phyloP scores from a whole-genome alignment of 768 basidiomycete species.

The Cantharellus anzutake region DNA sequence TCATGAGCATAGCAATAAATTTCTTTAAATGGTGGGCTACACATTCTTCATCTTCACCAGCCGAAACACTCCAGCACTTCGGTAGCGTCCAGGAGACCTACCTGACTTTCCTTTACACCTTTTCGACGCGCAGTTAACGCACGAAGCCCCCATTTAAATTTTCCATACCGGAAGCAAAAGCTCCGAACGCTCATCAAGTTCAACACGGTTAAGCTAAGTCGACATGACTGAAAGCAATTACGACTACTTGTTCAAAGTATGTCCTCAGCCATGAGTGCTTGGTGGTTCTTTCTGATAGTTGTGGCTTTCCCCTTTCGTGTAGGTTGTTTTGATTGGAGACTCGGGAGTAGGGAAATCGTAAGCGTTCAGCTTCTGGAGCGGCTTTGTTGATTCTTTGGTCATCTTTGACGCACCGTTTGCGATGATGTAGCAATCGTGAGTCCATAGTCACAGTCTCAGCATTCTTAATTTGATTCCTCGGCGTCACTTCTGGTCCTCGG shows the following conservation, averaged over 20 bases:
- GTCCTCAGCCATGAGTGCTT: neutral
- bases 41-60: no score
- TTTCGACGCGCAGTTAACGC: no score
- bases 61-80: no score
- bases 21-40: no score
- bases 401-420: neutral
- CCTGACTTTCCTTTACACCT: no score
- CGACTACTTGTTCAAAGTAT: constrained; percentile 96
- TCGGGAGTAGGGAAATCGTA: constrained; percentile 99
- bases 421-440: constrained; percentile 40
- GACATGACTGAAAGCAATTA: constrained; percentile 87
- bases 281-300: neutral
- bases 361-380: constrained; percentile 21
- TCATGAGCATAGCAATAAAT: no score
- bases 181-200: no score
- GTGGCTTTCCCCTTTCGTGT: neutral
- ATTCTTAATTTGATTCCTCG: neutral
- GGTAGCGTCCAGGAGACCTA: no score
- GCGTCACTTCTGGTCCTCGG: neutral
- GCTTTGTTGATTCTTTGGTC: neutral
- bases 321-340: constrained; percentile 99
- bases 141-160: no score
- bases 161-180: no score
- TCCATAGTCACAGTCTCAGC: constrained; percentile 9
- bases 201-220: no score